Percentiles rank a stretch among this genome's conserved stretches.
Evolutionary conservation across 768 basidiomycete genomes (phyloP).

Genomic region (Boletus huronensis): DNA sequence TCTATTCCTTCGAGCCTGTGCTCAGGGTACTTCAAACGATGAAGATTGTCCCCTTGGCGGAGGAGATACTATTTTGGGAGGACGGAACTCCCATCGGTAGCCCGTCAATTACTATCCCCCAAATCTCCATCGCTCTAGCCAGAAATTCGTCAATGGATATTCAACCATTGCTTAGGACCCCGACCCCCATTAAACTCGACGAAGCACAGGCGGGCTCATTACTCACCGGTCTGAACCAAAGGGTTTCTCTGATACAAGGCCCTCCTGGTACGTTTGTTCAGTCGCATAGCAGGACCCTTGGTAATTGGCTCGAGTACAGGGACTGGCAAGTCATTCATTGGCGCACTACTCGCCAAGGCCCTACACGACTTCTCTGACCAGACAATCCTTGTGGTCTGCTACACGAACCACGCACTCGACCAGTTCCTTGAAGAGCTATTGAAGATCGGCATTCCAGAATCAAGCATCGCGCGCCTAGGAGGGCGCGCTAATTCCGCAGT

Average conservation of each 20-base stretch:
- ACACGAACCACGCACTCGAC: constrained; percentile 71
- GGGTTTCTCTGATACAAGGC: constrained; percentile 63
- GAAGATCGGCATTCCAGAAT: constrained; percentile 51
- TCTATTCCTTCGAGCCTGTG: constrained; percentile 63
- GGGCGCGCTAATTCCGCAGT: constrained; percentile 52
- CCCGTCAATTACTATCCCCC: constrained; percentile 2
- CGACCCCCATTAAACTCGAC: constrained; percentile 48
- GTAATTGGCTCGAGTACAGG: constrained; percentile 35
- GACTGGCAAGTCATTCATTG: constrained; percentile 72
- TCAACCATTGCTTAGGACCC: constrained; percentile 33
- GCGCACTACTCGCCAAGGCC: constrained; percentile 58
- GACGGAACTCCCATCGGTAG: constrained; percentile 15
- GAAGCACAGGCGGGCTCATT: constrained; percentile 44
- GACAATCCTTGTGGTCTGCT: constrained; percentile 64
- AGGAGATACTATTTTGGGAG: constrained; percentile 56
- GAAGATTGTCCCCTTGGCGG: constrained; percentile 41
- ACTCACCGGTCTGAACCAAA: constrained; percentile 51
- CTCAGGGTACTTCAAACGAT: constrained; percentile 53
- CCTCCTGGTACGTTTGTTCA: constrained; percentile 53
- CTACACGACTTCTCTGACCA: constrained; percentile 44
- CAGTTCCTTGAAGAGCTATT: constrained; percentile 62
- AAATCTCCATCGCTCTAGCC: constrained; percentile 31
- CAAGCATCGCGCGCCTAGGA: constrained; percentile 49
- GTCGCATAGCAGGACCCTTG: not conserved
- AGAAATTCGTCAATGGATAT: constrained; percentile 41